phyloP scores from a whole-genome alignment of 495 filamentous ascomycete species.

The Aspergillus diversus region DNA sequence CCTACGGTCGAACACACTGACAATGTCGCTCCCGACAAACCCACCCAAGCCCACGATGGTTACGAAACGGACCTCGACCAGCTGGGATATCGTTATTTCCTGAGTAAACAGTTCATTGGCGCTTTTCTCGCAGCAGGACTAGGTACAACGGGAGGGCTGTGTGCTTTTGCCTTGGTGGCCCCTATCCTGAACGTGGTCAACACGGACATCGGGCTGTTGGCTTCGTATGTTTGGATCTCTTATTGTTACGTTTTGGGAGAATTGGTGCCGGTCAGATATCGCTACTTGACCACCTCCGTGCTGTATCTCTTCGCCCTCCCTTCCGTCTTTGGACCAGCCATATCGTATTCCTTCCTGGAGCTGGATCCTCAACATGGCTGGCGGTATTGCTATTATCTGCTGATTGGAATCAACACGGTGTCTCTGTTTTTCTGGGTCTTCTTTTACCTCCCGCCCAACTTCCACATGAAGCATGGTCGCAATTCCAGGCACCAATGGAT shows the following conservation, averaged over 20 bases:
- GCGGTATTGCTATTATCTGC: not conserved
- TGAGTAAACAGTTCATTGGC: not conserved
- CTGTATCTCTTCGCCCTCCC: not conserved
- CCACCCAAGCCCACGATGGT: not conserved
- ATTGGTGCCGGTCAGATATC: not conserved
- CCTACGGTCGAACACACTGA: not conserved
- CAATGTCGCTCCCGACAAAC: not conserved
- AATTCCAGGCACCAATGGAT: not conserved
- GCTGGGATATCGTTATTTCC: not conserved
- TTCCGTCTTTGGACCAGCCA: not conserved
- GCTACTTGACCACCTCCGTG: not conserved
- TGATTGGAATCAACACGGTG: not conserved
- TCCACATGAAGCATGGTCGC: not conserved
- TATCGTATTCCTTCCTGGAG: not conserved
- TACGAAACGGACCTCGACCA: not conserved
- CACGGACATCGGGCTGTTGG: not conserved
- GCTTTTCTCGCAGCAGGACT: not conserved
- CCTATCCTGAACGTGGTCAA: not conserved
- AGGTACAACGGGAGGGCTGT: not conserved
- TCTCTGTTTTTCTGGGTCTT: not conserved
- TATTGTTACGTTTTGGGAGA: not conserved
- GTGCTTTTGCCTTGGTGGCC: not conserved
- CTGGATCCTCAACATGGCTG: not conserved
- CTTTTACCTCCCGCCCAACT: not conserved
- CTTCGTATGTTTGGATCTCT: not conserved